Conservation (phyloP, 306 rosid genomes). For the Prunus mira region DNA sequence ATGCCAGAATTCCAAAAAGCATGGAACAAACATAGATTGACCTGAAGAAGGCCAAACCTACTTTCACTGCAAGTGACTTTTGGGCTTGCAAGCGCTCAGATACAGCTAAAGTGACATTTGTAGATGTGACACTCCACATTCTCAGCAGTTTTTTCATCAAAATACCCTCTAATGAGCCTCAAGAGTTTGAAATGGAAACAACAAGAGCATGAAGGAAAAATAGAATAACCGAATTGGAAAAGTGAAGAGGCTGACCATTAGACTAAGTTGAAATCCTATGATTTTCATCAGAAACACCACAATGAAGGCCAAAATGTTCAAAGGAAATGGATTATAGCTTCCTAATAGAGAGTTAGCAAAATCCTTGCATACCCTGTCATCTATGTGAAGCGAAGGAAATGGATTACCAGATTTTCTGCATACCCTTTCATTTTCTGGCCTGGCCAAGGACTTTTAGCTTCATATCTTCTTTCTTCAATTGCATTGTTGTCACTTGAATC, state of each 20-base stretch:
- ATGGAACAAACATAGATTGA: slow-evolving; percentile 11
- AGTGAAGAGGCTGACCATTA: slow-evolving; percentile 8
- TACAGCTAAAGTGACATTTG: slow-evolving; percentile 9
- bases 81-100: slow-evolving; percentile 9
- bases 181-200: slow-evolving; percentile 23
- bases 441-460: not conserved
- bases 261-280: slow-evolving; percentile 16
- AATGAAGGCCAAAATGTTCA: slow-evolving; percentile 12
- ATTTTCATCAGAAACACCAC: not conserved
- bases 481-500: not conserved
- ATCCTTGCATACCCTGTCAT: not conserved
- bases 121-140: slow-evolving; percentile 9
- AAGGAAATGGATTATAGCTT: not conserved
- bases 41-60: slow-evolving; percentile 16
- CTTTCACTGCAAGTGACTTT: slow-evolving; percentile 9
- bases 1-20: slow-evolving; percentile 24
- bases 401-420: not conserved
- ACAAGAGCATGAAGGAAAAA: slow-evolving; percentile 17
- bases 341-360: not conserved
- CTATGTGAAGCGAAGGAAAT: not conserved
- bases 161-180: slow-evolving; percentile 5
- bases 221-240: slow-evolving; percentile 22
- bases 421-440: slow-evolving; percentile 5
- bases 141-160: slow-evolving; percentile 7
- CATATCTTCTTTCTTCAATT: not conserved